Base-by-base conservation (phyloP, 208 protist genomes). In the Angomonas ambiguus region DNA sequence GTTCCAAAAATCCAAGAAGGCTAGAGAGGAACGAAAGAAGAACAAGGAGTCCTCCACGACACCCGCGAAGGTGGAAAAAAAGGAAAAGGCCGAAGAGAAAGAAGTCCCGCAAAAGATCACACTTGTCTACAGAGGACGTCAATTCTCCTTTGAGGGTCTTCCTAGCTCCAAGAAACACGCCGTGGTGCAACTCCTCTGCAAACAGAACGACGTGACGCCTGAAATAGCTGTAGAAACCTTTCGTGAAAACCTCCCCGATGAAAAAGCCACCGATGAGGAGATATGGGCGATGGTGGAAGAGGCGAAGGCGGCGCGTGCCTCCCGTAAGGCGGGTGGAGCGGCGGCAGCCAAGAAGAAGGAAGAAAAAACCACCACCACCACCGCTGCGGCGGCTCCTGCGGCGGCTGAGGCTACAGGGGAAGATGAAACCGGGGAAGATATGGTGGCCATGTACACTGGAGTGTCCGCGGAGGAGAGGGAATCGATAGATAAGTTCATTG, bases 401-500 rank as follows among this genome's bases (percentile, higher is more conserved):
- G 16, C 5, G 25, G 11, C 38, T 18, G 58, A 22, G 25, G 34
- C 30, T 1, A 25, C 8, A 25, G 22, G 24, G 27, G 38, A n/a
- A 30, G 35, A 28, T 35, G 45, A 48, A 49, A n/a, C 55, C 0
- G 31, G 24, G 41, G 61, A 73, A 28, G 71, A 72, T 24, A 75
- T 82, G 24, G 63, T 81, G 34, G 76, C 83, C 18, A 82, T 91
- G 60, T 55, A 85, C 60, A 62, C 49, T 11, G 62, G 70, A 63
- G 87, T 93, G 82, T 77, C 80, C 2, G 56, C 72, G 20, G 79
- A 85, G 71, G 74, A 91, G 71, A 77, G 80, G 55, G 72, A 90
- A 13, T 75, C 82, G 48, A 66, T 91, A 51, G 81, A 90, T 69
- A 78, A 87, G 55, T 94, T 91, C 64, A 94, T 94, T 32, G 65